Evolutionary conservation across 371 early-diverging fungal species (phyloP).

Genomic region (Mortierella sp.): DNA sequence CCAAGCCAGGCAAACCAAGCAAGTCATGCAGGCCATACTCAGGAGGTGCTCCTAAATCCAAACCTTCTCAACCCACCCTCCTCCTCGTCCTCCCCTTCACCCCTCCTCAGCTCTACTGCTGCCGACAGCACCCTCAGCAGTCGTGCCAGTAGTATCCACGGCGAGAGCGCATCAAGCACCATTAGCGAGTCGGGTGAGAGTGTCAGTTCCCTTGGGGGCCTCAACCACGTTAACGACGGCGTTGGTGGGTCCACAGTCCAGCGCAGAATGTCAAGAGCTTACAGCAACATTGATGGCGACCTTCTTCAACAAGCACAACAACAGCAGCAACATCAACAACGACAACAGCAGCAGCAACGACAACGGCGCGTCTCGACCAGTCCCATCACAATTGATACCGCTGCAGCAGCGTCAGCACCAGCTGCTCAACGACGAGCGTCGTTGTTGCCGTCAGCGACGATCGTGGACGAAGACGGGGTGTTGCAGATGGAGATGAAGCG

Average conservation of each 20-base stretch:
- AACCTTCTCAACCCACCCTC: not conserved
- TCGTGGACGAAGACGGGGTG: not conserved
- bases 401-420: not conserved
- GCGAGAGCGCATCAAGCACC: conserved; percentile 13
- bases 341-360: not conserved
- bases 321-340: not conserved
- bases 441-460: not conserved
- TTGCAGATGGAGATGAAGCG: not conserved
- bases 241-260: conserved; percentile 37
- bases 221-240: conserved; percentile 56
- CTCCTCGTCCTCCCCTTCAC: not conserved
- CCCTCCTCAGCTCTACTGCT: not conserved
- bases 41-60: conserved; percentile 4
- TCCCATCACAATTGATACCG: not conserved
- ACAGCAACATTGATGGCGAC: conserved; percentile 10
- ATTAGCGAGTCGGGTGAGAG: conserved; percentile 38
- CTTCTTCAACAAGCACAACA: not conserved
- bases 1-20: not conserved
- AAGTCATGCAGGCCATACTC: not conserved
- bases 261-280: conserved; percentile 46
- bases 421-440: not conserved
- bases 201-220: conserved; percentile 42
- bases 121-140: conserved; percentile 18
- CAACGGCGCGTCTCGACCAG: conserved; percentile 7
- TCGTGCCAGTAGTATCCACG: conserved; percentile 29